These are phyloP conservation scores for Phialophora tarda DNA, from an alignment of 2,329 filamentous ascomycete genomes.

Conservation along the genomic window DNA sequence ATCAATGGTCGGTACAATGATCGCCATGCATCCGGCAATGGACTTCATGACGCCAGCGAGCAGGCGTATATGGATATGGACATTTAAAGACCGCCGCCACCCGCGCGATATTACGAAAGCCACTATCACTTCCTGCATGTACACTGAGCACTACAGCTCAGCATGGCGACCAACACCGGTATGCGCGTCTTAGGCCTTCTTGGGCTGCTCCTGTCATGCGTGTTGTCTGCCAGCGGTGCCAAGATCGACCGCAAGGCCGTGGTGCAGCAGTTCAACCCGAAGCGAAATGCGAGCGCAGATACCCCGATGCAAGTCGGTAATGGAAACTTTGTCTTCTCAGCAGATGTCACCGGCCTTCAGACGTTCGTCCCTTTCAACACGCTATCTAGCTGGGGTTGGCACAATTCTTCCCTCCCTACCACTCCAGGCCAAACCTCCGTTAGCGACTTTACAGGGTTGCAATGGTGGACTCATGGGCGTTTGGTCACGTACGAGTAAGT, in stretches of 20 bases:
- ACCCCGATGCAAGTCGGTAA: slow-evolving; percentile 16
- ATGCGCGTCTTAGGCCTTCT: background rate
- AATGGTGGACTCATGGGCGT: slow-evolving; percentile 13
- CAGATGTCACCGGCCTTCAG: slow-evolving; percentile 12
- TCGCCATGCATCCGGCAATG: background rate
- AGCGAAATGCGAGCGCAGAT: slow-evolving; percentile 11
- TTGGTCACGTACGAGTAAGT: slow-evolving; percentile 8
- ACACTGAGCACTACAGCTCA: background rate
- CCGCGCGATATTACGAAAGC: background rate
- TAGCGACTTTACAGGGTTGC: slow-evolving; percentile 15
- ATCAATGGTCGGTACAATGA: background rate
- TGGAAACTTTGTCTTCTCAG: slow-evolving; percentile 16
- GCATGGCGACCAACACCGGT: background rate
- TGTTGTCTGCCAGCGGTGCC: background rate
- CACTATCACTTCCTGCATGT: background rate
- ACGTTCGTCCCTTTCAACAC: slow-evolving; percentile 12
- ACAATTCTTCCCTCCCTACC: slow-evolving; percentile 14
- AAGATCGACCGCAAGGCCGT: slow-evolving; percentile 10
- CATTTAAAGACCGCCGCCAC: background rate
- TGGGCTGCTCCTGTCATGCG: background rate
- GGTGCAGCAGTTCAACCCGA: slow-evolving; percentile 10
- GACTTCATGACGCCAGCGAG: background rate
- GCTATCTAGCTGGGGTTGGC: slow-evolving; percentile 12
- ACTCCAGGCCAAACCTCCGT: slow-evolving; percentile 12
- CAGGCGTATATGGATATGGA: background rate